Percentiles rank a stretch among this genome's conserved stretches.
phyloP scores from a whole-genome alignment of 495 filamentous ascomycete species.

The Penicillium fimorum region DNA sequence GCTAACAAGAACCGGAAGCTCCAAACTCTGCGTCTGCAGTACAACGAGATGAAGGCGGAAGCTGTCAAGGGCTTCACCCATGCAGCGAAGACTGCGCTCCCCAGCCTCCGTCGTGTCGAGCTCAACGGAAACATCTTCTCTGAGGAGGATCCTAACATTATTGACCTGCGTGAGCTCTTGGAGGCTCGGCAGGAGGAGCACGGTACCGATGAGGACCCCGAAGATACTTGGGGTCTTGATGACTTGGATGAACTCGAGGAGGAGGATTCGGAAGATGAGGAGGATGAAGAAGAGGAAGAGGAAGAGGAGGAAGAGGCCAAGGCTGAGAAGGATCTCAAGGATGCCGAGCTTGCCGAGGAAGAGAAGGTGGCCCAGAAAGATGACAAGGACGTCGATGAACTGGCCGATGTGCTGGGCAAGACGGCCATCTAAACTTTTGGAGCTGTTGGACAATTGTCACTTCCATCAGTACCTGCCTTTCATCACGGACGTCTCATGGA shows the following conservation, averaged over 20 bases:
- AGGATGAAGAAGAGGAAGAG: constrained; percentile 67
- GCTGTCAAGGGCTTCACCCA: constrained; percentile 67
- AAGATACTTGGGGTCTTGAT: constrained; percentile 79
- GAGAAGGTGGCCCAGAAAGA: constrained; percentile 68
- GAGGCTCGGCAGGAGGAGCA: constrained; percentile 58
- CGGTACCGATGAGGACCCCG: constrained; percentile 45
- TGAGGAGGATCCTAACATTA: constrained; percentile 72
- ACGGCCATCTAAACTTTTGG: constrained; percentile 42
- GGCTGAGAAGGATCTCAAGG: constrained; percentile 57
- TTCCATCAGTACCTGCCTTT: constrained; percentile 3
- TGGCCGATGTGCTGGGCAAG: constrained; percentile 72
- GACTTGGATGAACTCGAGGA: constrained; percentile 81
- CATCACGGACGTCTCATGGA: constrained; percentile 1
- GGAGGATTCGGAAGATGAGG: constrained; percentile 63
- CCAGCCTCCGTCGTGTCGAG: constrained; percentile 75
- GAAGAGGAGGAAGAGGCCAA: constrained; percentile 62
- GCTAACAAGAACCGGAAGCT: constrained; percentile 75
- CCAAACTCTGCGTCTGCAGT: constrained; percentile 80
- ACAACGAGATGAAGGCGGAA: constrained; percentile 83
- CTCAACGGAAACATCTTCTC: constrained; percentile 94
- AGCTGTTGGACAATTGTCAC: constrained; percentile 5
- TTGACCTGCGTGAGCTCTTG: constrained; percentile 49
- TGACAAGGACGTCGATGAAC: constrained; percentile 76
- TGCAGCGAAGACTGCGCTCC: constrained; percentile 62
- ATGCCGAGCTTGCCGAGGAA: constrained; percentile 70